A percentile compares a stretch with the other conserved stretches of the same genome.
Evolutionary conservation across 2,329 filamentous ascomycete species (phyloP).

Genomic region (Rasamsonia emersonii): DNA sequence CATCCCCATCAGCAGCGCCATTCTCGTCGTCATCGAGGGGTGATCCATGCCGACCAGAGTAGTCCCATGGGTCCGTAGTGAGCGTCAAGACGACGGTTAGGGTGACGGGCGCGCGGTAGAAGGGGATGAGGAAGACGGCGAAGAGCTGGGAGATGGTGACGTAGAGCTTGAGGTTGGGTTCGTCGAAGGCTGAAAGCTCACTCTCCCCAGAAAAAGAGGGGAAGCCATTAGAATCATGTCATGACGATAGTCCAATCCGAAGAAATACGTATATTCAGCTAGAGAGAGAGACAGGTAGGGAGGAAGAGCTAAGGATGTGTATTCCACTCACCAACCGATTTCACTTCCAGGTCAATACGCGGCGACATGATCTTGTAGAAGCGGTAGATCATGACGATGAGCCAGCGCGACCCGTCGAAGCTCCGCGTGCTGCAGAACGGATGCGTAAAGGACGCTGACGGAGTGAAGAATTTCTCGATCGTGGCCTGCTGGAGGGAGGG

Average conservation of each 20-base stretch:
- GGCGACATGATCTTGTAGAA: slow-evolving; percentile 83
- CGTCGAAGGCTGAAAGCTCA: slow-evolving; percentile 64
- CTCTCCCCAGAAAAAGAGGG: too few relatives aligned
- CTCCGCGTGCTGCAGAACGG: slow-evolving; percentile 63
- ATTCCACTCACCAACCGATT: slow-evolving; percentile 45
- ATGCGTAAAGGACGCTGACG: slow-evolving; percentile 64
- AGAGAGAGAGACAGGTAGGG: too few relatives aligned
- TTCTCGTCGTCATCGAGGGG: slow-evolving; percentile 11
- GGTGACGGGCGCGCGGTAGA: slow-evolving; percentile 59
- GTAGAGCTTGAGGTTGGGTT: slow-evolving; percentile 59
- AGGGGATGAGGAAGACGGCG: slow-evolving; percentile 66
- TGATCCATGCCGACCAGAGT: slow-evolving; percentile 16
- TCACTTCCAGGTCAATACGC: slow-evolving; percentile 57
- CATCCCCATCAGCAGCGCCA: slow-evolving; percentile 12
- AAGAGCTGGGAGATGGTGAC: slow-evolving; percentile 67
- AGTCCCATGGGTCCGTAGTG: slow-evolving; percentile 34
- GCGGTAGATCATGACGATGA: slow-evolving; percentile 62
- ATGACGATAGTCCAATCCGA: too few relatives aligned
- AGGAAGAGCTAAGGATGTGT: not conserved
- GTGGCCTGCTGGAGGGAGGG: slow-evolving; percentile 57
- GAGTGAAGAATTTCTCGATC: slow-evolving; percentile 65
- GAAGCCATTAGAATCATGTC: too few relatives aligned
- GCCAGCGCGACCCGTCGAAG: slow-evolving; percentile 54
- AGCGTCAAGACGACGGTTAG: slow-evolving; percentile 63
- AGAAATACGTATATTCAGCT: too few relatives aligned